Evolutionary conservation across 1,284 basidiomycete genomes (phyloP).

Genomic region (Abortiporus biennis): DNA sequence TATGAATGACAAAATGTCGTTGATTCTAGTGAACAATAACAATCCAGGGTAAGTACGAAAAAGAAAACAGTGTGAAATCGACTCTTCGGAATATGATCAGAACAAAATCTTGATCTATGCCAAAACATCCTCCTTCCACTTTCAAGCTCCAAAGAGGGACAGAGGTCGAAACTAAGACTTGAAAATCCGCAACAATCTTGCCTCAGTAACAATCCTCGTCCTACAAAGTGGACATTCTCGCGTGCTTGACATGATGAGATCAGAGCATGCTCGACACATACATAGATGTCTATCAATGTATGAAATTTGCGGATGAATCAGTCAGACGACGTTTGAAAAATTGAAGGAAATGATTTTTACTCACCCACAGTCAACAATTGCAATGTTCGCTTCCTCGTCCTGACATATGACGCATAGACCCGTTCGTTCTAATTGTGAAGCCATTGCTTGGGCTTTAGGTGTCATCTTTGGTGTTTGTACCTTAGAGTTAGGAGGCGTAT

Average conservation of each 20-base stretch:
- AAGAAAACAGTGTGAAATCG: too few species aligned
- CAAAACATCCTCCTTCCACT: too few species aligned
- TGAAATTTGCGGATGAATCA: not conserved
- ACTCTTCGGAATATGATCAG: too few species aligned
- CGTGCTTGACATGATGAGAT: slow-evolving; percentile 74
- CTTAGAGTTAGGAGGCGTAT: slow-evolving; percentile 25
- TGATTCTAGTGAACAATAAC: too few species aligned
- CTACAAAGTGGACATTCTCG: slow-evolving; percentile 83
- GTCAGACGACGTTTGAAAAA: slow-evolving; percentile 1
- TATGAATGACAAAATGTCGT: too few species aligned
- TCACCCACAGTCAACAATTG: slow-evolving; percentile 89
- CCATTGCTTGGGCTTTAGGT: slow-evolving; percentile 27
- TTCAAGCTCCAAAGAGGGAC: too few species aligned
- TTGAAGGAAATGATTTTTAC: too few species aligned
- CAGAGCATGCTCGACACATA: slow-evolving; percentile 80
- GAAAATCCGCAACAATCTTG: slow-evolving; percentile 75
- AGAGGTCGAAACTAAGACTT: too few species aligned
- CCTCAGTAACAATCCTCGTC: slow-evolving; percentile 79
- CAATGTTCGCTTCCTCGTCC: slow-evolving; percentile 87
- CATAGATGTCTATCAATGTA: slow-evolving; percentile 59
- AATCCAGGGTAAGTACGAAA: too few species aligned
- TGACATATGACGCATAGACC: slow-evolving; percentile 87
- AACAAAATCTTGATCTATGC: too few species aligned
- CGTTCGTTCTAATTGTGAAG: slow-evolving; percentile 48
- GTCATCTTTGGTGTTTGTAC: slow-evolving; percentile 16